Evolutionary conservation across 257 asterid species (phyloP), one percentile per base, ranked within the genome.

Genomic region (Schizonepeta tenuifolia): DNA sequence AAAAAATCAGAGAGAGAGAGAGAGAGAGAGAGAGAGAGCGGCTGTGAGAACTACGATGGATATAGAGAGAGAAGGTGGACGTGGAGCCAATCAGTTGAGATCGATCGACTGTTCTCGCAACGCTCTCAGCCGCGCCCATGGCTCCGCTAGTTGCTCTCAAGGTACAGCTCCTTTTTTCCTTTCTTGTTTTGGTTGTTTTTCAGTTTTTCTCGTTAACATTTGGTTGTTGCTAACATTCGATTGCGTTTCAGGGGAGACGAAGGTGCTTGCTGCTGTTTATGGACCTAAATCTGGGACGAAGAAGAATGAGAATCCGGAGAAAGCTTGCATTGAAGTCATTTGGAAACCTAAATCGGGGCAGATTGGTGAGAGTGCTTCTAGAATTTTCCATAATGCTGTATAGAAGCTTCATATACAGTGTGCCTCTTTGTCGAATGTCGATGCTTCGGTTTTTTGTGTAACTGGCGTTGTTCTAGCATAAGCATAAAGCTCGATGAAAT

Each of bases 281-380:
- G 99, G 97, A 61, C 99, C 99, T 41, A 94, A 89, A 72, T 86
- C 96, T 35, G 99, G 99, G 76, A 90, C 97, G 2, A 91, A 82
- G 83, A 94, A 94, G 90, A 89, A 88, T 54, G 99, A 94, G 73
- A 94, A 94, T 73, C 97, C 99, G 0, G 99, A 94, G 72, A 94
- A 84, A 82, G 97, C 96, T 65, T 94, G 87, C 71, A 76, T 94
- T 74, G 97, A 94, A 78, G 93, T 94, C 78, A 78, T 86, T 73
- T 94, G 97, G 99, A 94, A 94, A 83, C 95, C 97, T 33, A 88
- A 84, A 77, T 81, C 96, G 0, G 96, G 97, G 66, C 99, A 86
- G 81, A 81, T 78, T 65, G 99, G 99, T 94, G 71, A 74, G 83
- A 40, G 47, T 44, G 31, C 20, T 64, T 53, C 31, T 10, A 20